Conservation (phyloP, 1,284 basidiomycete species). For the Trametes pubescens region DNA sequence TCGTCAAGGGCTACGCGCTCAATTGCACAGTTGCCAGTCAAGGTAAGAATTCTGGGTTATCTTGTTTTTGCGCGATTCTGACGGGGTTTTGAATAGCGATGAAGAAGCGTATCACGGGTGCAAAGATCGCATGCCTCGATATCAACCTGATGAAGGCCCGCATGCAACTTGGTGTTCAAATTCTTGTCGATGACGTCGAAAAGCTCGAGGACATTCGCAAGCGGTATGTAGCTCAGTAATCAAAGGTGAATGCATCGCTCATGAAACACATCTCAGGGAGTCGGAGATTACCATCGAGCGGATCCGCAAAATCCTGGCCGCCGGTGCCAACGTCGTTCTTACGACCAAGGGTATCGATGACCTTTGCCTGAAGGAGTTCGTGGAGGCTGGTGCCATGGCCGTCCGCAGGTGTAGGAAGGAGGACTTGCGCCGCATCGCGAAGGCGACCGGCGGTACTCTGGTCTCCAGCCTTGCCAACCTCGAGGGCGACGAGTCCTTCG, state of each 20-base stretch:
- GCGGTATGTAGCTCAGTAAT: slow-evolving; percentile 57
- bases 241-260: not conserved
- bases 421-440: slow-evolving; percentile 96
- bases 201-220: slow-evolving; percentile 97
- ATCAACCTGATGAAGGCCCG: slow-evolving; percentile 98
- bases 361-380: slow-evolving; percentile 97
- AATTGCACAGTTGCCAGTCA: slow-evolving; percentile 99
- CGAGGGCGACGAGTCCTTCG: slow-evolving; percentile 98
- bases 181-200: slow-evolving; percentile 96
- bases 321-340: slow-evolving; percentile 96
- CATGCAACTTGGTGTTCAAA: slow-evolving; percentile 98
- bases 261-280: slow-evolving; percentile 65
- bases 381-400: slow-evolving; percentile 99
- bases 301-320: slow-evolving; percentile 94
- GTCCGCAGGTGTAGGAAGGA: slow-evolving; percentile 98
- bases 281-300: slow-evolving; percentile 96
- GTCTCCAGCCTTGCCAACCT: slow-evolving; percentile 95
- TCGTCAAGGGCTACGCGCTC: slow-evolving; percentile 96
- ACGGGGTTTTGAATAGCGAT: slow-evolving; percentile 71
- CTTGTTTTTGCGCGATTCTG: not conserved
- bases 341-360: slow-evolving; percentile 99
- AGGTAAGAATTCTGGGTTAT: slow-evolving; percentile 60
- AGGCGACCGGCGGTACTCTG: slow-evolving; percentile 95
- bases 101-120: slow-evolving; percentile 93
- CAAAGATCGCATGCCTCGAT: slow-evolving; percentile 98